Percentiles rank a stretch among this genome's conserved stretches.
These are phyloP conservation scores for Calendula officinalis DNA, from an alignment of 129 eudicot species.

Conservation along the genomic window DNA sequence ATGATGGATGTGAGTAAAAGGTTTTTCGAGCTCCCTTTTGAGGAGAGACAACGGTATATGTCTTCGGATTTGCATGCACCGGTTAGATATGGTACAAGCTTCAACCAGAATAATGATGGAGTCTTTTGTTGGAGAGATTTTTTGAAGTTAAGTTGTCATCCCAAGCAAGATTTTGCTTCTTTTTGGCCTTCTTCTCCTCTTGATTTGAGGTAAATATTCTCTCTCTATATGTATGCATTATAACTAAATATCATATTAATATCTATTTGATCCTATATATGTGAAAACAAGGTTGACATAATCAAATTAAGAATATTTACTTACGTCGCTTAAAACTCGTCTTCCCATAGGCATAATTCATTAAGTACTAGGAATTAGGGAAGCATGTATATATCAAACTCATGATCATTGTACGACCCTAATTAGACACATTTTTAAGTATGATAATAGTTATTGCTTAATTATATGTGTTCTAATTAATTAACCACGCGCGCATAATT, in stretches of 20 bases:
- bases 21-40: constrained; percentile 57
- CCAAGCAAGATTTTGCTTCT: constrained; percentile 33
- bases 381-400: too few species aligned
- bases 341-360: too few species aligned
- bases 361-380: too few species aligned
- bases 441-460: not conserved
- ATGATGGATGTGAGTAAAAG: constrained; percentile 47
- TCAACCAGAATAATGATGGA: constrained; percentile 58
- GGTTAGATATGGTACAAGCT: constrained; percentile 63
- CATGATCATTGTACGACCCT: too few species aligned
- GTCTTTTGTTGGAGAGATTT: constrained; percentile 72
- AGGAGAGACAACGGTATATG: constrained; percentile 53
- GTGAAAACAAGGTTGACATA: not conserved
- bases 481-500: not conserved
- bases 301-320: too few species aligned
- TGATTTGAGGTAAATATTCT: constrained; percentile 44
- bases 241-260: not conserved
- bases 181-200: constrained; percentile 61
- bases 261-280: not conserved
- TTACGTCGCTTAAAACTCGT: too few species aligned
- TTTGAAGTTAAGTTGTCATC: constrained; percentile 53
- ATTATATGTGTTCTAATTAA: not conserved
- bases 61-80: constrained; percentile 41
- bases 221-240: not conserved
- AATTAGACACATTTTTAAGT: too few species aligned